Conservation (phyloP, 2,329 filamentous ascomycete genomes). For the Geosmithia flava region DNA sequence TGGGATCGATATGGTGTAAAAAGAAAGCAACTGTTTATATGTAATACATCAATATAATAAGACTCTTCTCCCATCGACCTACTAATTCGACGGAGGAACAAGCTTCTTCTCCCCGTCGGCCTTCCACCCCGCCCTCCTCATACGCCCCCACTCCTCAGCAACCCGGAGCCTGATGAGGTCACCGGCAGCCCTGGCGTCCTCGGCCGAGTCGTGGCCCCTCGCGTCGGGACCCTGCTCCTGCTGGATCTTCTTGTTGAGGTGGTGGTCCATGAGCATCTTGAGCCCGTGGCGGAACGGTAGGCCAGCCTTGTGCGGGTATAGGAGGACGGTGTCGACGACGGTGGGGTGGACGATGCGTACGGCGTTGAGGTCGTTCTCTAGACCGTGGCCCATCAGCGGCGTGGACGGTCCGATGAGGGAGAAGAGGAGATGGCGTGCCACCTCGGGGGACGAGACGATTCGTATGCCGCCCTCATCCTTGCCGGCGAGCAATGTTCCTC, state of each 20-base stretch:
- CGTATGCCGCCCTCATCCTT: constrained; percentile 13
- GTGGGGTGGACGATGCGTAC: constrained; percentile 74
- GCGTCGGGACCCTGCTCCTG: constrained; percentile 38
- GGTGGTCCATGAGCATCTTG: constrained; percentile 57
- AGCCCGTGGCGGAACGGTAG: constrained; percentile 69
- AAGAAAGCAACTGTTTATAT: too few relatives aligned
- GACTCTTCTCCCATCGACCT: too few relatives aligned
- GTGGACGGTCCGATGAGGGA: constrained; percentile 62
- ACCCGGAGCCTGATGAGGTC: constrained; percentile 69
- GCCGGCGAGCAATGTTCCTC: constrained; percentile 1
- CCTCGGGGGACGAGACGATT: constrained; percentile 63
- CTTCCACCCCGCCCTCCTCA: constrained; percentile 58
- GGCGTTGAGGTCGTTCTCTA: constrained; percentile 91
- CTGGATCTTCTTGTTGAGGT: constrained; percentile 70
- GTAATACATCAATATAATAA: too few relatives aligned
- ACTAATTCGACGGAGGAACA: constrained; percentile 17
- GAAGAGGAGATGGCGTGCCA: constrained; percentile 68
- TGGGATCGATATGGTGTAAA: too few relatives aligned
- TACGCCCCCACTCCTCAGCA: constrained; percentile 52
- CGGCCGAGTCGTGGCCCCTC: constrained; percentile 77
- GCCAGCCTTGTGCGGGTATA: constrained; percentile 68
- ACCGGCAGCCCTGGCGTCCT: constrained; percentile 82
- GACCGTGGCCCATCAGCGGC: constrained; percentile 79
- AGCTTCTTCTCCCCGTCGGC: constrained; percentile 36
- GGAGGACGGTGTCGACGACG: constrained; percentile 72